phyloP scores from a whole-genome alignment of 1,284 basidiomycete genomes.

The Leccinum angustisporum region DNA sequence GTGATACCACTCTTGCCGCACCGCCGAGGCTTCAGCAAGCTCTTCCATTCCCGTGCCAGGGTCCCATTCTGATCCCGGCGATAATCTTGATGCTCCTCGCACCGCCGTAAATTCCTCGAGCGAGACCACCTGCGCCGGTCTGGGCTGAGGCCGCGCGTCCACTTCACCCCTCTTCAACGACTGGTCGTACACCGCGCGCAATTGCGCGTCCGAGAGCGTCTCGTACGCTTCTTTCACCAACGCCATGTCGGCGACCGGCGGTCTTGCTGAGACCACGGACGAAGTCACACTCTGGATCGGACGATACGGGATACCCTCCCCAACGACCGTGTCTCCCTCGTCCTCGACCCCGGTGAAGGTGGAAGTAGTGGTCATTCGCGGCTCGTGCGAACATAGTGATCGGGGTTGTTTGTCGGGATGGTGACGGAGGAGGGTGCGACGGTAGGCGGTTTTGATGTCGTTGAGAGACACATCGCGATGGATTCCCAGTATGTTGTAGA shows the following conservation, averaged over 20 bases:
- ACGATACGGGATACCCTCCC: neutral
- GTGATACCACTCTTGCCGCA: conserved; percentile 47
- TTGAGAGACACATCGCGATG: conserved; percentile 39
- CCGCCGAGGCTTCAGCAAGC: neutral
- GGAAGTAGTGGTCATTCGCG: neutral
- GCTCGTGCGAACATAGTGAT: neutral
- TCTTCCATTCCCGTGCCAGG: conserved; percentile 5
- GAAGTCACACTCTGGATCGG: neutral
- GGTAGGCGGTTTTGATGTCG: conserved; percentile 72
- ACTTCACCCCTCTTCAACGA: conserved; percentile 11
- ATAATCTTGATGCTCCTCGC: neutral
- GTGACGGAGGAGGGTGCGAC: conserved; percentile 55
- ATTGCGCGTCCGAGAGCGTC: conserved; percentile 43
- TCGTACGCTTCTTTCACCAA: conserved; percentile 61
- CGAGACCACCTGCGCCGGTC: conserved; percentile 76
- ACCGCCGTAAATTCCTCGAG: conserved; percentile 60
- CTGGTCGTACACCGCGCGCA: conserved; percentile 51
- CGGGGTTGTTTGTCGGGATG: conserved; percentile 67
- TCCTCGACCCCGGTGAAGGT: neutral
- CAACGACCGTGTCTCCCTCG: conserved; percentile 43
- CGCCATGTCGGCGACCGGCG: conserved; percentile 41
- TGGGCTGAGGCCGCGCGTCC: conserved; percentile 40
- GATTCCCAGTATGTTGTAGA: conserved; percentile 49
- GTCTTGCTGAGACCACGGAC: neutral
- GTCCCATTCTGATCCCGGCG: neutral